Conservation (phyloP, 805 yeast genomes). For the Lipomyces mesembrius region DNA sequence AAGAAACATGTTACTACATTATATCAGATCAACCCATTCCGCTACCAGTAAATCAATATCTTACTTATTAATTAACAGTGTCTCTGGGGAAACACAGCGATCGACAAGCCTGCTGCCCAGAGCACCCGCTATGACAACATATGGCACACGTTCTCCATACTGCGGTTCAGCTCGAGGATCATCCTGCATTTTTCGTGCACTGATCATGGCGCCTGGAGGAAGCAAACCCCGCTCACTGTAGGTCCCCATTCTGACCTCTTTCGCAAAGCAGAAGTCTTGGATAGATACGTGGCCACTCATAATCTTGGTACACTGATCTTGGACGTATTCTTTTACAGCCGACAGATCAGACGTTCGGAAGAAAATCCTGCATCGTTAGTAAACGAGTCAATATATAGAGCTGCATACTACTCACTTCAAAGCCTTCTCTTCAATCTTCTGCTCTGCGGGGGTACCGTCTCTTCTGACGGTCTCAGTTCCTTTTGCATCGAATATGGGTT, state of each 20-base stretch:
- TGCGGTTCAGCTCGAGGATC: slow-evolving; percentile 85
- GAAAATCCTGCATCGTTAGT: slow-evolving; percentile 50
- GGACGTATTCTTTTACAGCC: slow-evolving; percentile 65
- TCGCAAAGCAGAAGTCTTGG: slow-evolving; percentile 89
- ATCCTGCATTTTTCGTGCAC: slow-evolving; percentile 60
- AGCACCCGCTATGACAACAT: slow-evolving; percentile 69
- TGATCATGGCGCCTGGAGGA: slow-evolving; percentile 91
- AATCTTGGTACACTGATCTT: slow-evolving; percentile 69
- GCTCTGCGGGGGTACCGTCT: slow-evolving; percentile 94
- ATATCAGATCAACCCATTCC: neutral
- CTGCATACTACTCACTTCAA: slow-evolving; percentile 43
- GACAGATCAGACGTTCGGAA: slow-evolving; percentile 78
- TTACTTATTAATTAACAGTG: slow-evolving; percentile 55
- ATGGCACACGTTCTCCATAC: slow-evolving; percentile 85
- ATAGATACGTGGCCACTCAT: slow-evolving; percentile 64
- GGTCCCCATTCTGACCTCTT: slow-evolving; percentile 82
- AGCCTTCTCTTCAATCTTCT: slow-evolving; percentile 73
- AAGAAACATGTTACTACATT: slow-evolving; percentile 48
- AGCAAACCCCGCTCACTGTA: slow-evolving; percentile 69
- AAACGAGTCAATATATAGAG: neutral
- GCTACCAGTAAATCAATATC: neutral
- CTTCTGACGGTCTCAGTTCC: slow-evolving; percentile 94
- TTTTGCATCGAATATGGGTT: slow-evolving; percentile 86
- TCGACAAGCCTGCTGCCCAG: slow-evolving; percentile 67
- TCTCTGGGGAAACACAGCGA: slow-evolving; percentile 78